Evolutionary conservation across 352 stramenopile species (phyloP).

Genomic region (Globisporangium rhizosaccharum): DNA sequence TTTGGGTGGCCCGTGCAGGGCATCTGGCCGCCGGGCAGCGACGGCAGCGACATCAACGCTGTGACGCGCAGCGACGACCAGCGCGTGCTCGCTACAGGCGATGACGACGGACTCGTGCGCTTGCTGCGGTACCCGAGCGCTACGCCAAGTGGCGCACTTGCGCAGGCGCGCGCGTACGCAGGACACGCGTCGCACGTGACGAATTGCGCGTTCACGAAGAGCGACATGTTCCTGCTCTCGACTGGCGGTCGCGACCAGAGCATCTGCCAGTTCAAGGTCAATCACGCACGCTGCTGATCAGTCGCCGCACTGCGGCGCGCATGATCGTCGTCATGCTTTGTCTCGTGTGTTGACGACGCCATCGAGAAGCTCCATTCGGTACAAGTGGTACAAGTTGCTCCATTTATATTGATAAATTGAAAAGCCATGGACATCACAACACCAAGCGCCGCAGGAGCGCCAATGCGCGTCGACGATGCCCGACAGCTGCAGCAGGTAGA

Average conservation of each 20-base stretch:
- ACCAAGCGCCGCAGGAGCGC: no score
- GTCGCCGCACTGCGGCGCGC: no score
- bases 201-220: conserved; percentile 54
- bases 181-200: conserved; percentile 75
- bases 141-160: background rate
- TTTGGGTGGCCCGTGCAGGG: conserved; percentile 88
- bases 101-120: conserved; percentile 57
- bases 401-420: no score
- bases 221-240: conserved; percentile 69
- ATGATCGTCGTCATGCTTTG: no score
- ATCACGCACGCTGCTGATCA: no score
- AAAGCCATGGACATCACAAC: no score
- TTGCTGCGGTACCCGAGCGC: conserved; percentile 59
- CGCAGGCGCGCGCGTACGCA: conserved; percentile 18
- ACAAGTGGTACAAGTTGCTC: no score
- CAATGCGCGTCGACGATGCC: no score
- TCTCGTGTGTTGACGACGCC: no score
- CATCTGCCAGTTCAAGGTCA: conserved; percentile 68
- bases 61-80: conserved; percentile 35
- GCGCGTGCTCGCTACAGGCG: conserved; percentile 40
- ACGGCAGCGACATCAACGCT: conserved; percentile 69
- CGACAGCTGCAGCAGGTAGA: no score
- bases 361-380: no score
- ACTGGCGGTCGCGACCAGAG: conserved; percentile 66
- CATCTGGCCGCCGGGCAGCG: conserved; percentile 40